Base-by-base conservation (phyloP, 371 early-diverging fungal genomes). In the Mortierella sp. region DNA sequence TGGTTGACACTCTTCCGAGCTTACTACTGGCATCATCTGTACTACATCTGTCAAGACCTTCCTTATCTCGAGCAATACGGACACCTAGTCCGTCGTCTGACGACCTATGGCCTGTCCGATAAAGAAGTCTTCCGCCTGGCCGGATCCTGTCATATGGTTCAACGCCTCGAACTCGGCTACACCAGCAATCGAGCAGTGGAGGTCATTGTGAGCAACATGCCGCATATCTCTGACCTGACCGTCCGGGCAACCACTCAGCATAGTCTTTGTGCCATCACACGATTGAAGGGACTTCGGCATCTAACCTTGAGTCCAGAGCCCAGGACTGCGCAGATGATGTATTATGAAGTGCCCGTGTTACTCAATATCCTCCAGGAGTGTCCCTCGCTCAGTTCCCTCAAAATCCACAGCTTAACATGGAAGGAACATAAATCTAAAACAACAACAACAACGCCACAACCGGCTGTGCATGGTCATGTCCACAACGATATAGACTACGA, bases 31-130 rank as follows among this genome's bases (percentile, higher is more conserved):
- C 21, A 51, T 48, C 52, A 65, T 28, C 60, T 65, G 49, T 14
- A 42, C 37, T 65, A 50, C 44, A 56, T 23, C 28, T 61, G 53
- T 14, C n/a, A 46, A n/a, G 61, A 53, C 1, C 23, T 57, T 5
- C 72, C 62, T 15, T 0, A 56, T n/a, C 37, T 72, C 23, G 62
- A 53, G 15, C 44, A 52, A 11, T 60, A 72, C 23, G 72, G 66
- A 0, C 61, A 65, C 34, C 44, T 65, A 12, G 61, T 72, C 17
- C 61, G 61, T 1, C 7, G 28, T 4, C 34, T 72, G 15, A 34
- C 32, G 0, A 48, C 49, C 11, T 65, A 24, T 7, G n/a, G 41
- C 17, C 26, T 51, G 17, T 1, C 6, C n/a, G 53, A 64, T 6
- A n/a, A 14, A 11, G 65, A 72, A 11, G 9, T 72, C 19, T 0